phyloP scores from a whole-genome alignment of 257 asterid genomes.

The Prunella vulgaris region DNA sequence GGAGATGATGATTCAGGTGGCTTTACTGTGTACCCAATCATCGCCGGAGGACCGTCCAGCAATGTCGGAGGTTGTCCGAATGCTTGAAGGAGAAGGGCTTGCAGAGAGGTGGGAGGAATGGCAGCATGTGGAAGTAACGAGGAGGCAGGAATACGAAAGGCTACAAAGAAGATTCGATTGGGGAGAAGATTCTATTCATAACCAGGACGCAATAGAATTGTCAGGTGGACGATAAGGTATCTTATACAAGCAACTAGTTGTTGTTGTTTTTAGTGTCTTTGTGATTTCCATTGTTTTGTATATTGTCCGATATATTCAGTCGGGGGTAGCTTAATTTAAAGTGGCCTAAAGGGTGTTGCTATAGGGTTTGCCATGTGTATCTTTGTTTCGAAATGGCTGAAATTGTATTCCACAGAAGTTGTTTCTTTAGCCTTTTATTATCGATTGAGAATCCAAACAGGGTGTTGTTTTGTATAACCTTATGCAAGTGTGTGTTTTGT shows the following conservation, averaged over 20 bases:
- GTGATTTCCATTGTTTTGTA: background rate
- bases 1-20: slow-evolving; percentile 97
- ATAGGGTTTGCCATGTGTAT: slow-evolving; percentile 1
- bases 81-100: slow-evolving; percentile 94
- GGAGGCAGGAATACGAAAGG: slow-evolving; percentile 73
- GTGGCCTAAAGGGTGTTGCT: background rate
- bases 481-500: background rate
- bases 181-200: slow-evolving; percentile 73
- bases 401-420: background rate
- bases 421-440: background rate
- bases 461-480: background rate
- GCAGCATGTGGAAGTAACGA: slow-evolving; percentile 69
- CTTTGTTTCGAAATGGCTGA: slow-evolving; percentile 8
- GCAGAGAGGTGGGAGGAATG: slow-evolving; percentile 93
- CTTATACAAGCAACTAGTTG: background rate
- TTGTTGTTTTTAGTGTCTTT: background rate
- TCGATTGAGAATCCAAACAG: background rate
- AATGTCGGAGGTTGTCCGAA: slow-evolving; percentile 92
- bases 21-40: slow-evolving; percentile 78
- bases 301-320: background rate
- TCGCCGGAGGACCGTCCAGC: slow-evolving; percentile 95
- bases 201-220: slow-evolving; percentile 73
- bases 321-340: background rate
- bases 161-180: slow-evolving; percentile 75
- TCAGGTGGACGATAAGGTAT: slow-evolving; percentile 73